Percentiles rank a stretch among this genome's conserved stretches.
Evolutionary conservation across 2,329 filamentous ascomycete species (phyloP).

Genomic region (Dothistroma septosporum): DNA sequence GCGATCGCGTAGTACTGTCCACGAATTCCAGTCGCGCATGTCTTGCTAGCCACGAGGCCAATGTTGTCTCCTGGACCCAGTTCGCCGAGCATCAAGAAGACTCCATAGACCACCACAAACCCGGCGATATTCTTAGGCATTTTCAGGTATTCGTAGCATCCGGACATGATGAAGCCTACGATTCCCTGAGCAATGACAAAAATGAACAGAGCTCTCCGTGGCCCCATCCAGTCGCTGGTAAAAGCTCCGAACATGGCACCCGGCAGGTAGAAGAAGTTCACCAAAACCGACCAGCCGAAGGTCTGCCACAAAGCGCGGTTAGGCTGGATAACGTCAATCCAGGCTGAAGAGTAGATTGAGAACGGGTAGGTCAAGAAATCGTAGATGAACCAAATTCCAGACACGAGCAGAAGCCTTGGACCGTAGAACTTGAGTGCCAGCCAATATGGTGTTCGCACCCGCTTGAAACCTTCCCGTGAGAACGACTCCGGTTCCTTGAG

Average conservation of each 20-base stretch:
- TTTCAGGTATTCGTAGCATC: conserved; percentile 67
- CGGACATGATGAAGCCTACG: conserved; percentile 86
- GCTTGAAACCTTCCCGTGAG: conserved; percentile 63
- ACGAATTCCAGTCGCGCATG: conserved; percentile 76
- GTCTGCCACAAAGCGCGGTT: conserved; percentile 63
- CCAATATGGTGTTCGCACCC: conserved; percentile 48
- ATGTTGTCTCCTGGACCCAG: conserved; percentile 89
- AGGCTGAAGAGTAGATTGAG: conserved; percentile 75
- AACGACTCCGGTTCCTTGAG: conserved; percentile 77
- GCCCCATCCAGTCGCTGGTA: conserved; percentile 72
- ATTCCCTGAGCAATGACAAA: conserved; percentile 70
- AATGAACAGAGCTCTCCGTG: conserved; percentile 66
- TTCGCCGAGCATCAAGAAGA: conserved; percentile 73
- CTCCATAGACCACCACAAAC: conserved; percentile 74
- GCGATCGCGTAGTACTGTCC: conserved; percentile 71
- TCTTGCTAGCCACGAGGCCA: conserved; percentile 80
- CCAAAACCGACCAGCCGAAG: conserved; percentile 84
- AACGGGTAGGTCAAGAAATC: conserved; percentile 81
- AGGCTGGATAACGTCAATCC: conserved; percentile 63
- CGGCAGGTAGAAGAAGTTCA: conserved; percentile 85
- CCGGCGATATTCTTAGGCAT: conserved; percentile 63
- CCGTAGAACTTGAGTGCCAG: conserved; percentile 65
- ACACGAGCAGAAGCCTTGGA: conserved; percentile 64
- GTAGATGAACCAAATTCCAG: conserved; percentile 77
- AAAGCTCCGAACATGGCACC: conserved; percentile 75